Conservation (phyloP, 1,284 basidiomycete species). For the Sanghuangporus weigelae region DNA sequence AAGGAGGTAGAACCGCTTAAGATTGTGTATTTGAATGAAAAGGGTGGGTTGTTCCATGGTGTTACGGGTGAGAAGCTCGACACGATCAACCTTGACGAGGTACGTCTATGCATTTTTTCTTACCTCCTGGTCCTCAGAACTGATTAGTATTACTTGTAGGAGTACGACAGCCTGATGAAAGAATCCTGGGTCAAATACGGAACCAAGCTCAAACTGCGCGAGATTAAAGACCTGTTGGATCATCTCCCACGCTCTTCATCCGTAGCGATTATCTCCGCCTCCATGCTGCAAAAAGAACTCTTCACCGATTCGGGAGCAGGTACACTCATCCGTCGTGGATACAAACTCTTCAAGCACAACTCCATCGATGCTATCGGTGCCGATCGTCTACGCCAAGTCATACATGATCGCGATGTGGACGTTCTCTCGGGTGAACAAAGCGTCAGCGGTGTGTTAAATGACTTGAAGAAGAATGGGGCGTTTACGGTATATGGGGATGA, state of each 20-base stretch:
- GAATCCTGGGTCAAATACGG: constrained; percentile 99
- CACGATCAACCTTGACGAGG: constrained; percentile 97
- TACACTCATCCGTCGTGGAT: constrained; percentile 94
- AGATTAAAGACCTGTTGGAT: constrained; percentile 99
- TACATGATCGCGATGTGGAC: constrained; percentile 93
- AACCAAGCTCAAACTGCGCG: constrained; percentile 98
- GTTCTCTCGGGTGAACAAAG: constrained; percentile 81
- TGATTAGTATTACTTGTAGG: constrained; percentile 33
- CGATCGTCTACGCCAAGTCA: constrained; percentile 88
- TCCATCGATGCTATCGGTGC: constrained; percentile 83
- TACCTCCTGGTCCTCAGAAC: background rate
- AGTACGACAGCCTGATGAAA: constrained; percentile 96
- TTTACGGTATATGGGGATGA: constrained; percentile 98
- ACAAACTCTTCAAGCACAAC: constrained; percentile 92
- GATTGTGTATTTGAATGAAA: constrained; percentile 98
- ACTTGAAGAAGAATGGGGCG: constrained; percentile 69
- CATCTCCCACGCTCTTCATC: constrained; percentile 97
- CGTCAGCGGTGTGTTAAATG: constrained; percentile 85
- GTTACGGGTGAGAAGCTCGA: constrained; percentile 93
- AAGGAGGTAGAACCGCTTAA: constrained; percentile 98
- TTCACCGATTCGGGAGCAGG: constrained; percentile 99
- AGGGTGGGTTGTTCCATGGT: constrained; percentile 97
- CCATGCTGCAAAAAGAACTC: constrained; percentile 94
- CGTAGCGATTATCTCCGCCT: constrained; percentile 95
- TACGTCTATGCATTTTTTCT: constrained; percentile 28